These are phyloP conservation scores for Boletus hoseneyae DNA, from an alignment of 1,284 basidiomycete genomes.

Conservation along the genomic window DNA sequence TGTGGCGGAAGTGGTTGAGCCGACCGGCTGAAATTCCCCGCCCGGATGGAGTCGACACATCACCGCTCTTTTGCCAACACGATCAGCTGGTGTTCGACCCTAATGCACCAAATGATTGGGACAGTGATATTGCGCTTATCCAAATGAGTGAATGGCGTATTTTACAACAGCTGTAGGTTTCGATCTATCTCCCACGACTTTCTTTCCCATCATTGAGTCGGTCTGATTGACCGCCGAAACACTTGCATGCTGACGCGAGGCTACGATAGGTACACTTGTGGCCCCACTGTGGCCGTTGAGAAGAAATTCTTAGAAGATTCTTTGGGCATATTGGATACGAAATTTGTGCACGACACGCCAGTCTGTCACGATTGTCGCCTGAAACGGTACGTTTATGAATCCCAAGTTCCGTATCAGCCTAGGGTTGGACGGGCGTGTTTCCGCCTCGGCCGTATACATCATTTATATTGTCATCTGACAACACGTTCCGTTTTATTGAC, in stretches of 20 bases:
- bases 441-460: conserved; percentile 2
- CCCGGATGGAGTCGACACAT: conserved; percentile 61
- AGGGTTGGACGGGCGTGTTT: conserved; percentile 11
- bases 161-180: conserved; percentile 52
- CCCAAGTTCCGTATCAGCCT: conserved; percentile 11
- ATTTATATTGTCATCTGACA: conserved; percentile 17
- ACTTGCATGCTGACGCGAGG: conserved; percentile 16
- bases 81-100: conserved; percentile 63
- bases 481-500: conserved; percentile 15
- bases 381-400: conserved; percentile 45
- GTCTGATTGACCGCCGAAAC: conserved; percentile 5
- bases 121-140: conserved; percentile 52
- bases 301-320: conserved; percentile 36
- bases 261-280: conserved; percentile 51
- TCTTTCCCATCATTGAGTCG: conserved; percentile 8
- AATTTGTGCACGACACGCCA: conserved; percentile 46
- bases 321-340: conserved; percentile 26
- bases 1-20: conserved; percentile 66
- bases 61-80: conserved; percentile 64
- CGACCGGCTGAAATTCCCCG: conserved; percentile 54
- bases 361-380: conserved; percentile 62
- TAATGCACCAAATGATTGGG: conserved; percentile 53
- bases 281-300: conserved; percentile 53
- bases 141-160: conserved; percentile 61
- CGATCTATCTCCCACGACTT: conserved; percentile 7